These are phyloP conservation scores for Claviceps sp. DNA, from an alignment of 2,329 filamentous ascomycete genomes.

Conservation along the genomic window DNA sequence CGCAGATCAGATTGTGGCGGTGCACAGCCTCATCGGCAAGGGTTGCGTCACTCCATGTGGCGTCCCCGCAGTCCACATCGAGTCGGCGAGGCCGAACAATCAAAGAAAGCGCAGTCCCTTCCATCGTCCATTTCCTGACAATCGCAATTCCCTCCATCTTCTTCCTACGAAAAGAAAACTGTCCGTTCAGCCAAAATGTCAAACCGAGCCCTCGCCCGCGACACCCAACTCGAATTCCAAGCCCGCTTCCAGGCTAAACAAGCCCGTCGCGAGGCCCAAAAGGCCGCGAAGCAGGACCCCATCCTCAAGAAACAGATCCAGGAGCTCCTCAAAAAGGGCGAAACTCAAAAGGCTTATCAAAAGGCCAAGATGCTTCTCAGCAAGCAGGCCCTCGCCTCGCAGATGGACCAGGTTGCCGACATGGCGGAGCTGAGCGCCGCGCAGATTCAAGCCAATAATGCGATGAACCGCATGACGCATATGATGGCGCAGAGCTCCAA, in stretches of 20 bases:
- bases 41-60: conserved; percentile 8
- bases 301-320: conserved; percentile 50
- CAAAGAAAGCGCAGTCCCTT: not conserved
- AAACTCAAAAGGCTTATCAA: conserved; percentile 49
- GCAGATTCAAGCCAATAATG: conserved; percentile 51
- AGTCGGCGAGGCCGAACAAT: conserved; percentile 1
- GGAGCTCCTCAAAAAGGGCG: conserved; percentile 47
- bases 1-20: not conserved
- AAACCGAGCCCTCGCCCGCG: conserved; percentile 43
- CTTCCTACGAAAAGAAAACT: too few species aligned
- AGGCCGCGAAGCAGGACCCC: conserved; percentile 47
- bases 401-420: conserved; percentile 52
- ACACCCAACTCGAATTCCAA: conserved; percentile 51
- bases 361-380: conserved; percentile 50
- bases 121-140: too few species aligned
- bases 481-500: conserved; percentile 48
- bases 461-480: conserved; percentile 51
- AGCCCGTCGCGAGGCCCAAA: conserved; percentile 45
- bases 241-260: conserved; percentile 51
- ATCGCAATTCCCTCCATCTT: too few species aligned
- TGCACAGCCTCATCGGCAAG: not conserved
- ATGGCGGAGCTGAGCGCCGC: conserved; percentile 47
- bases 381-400: conserved; percentile 47
- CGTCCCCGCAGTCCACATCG: conserved; percentile 4
- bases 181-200: conserved; percentile 29